Conservation (phyloP, 2,329 filamentous ascomycete genomes). For the Pseudopyricularia cyperi region DNA sequence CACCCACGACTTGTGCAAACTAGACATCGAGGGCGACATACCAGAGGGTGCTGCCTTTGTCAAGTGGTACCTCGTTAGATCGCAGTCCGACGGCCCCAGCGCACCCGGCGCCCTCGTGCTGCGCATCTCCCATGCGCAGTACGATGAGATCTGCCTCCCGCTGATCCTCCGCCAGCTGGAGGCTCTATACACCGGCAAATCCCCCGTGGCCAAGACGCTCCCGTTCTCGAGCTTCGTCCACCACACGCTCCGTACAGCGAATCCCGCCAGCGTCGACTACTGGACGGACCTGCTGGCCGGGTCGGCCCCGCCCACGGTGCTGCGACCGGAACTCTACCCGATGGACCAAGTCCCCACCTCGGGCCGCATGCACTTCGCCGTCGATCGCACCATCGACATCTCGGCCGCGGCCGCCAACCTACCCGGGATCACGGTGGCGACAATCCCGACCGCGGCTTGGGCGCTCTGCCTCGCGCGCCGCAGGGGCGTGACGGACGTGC, state of each 20-base stretch:
- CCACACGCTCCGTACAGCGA: conserved; percentile 23
- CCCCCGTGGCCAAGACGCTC: conserved; percentile 16
- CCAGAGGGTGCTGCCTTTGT: conserved; percentile 47
- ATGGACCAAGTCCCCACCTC: conserved; percentile 16
- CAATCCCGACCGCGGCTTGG: conserved; percentile 55
- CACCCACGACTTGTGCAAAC: conserved; percentile 35
- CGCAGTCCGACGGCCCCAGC: conserved; percentile 11
- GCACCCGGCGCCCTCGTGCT: conserved; percentile 34
- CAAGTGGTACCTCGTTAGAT: conserved; percentile 41
- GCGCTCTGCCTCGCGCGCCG: conserved; percentile 46
- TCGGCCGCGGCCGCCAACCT: conserved; percentile 12
- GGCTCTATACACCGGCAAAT: conserved; percentile 24
- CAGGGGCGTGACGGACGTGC: conserved; percentile 38
- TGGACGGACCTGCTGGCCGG: conserved; percentile 46
- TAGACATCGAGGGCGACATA: conserved; percentile 40
- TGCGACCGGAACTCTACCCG: conserved; percentile 18
- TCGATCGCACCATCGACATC: conserved; percentile 30
- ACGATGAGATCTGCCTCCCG: conserved; percentile 55
- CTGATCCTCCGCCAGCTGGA: conserved; percentile 48
- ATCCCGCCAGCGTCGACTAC: conserved; percentile 41
- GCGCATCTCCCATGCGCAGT: conserved; percentile 56
- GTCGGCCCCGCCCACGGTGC: conserved; percentile 31
- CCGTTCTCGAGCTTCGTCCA: conserved; percentile 34
- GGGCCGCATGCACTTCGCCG: conserved; percentile 24
- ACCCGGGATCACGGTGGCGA: conserved; percentile 45